Evolutionary conservation across 192 early-diverging fungal species (phyloP), one percentile per base, ranked within the genome.

Genomic region (Coemansia sp.): DNA sequence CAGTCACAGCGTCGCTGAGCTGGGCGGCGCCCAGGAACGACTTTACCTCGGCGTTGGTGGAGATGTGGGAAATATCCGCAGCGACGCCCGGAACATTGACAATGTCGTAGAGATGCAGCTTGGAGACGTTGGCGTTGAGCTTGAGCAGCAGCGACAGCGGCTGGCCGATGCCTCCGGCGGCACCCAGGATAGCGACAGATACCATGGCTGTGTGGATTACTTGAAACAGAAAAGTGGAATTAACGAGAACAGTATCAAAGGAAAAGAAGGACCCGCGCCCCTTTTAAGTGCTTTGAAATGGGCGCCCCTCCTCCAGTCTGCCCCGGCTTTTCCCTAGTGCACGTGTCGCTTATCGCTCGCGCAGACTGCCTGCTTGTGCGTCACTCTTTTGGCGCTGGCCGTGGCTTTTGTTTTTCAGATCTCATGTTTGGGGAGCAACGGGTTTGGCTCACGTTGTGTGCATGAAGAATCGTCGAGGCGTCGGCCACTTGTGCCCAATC

Each of bases 21-120:
- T 90, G 67, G 27, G 75, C 83, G 63, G 74, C 62, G 43, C 89
- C 88, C 69, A 88, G 84, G 76, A 88, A 86, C 43, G 87, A 86
- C 66, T 85, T 86, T 38, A 93, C 92, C 75, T 84, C 81, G 64
- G 89, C 76, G 69, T 84, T 70, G 62, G 93, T 92, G 81, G 93
- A 90, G 68, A 98, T 93, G 85, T 98, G 96, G 58, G 81, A 85
- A 65, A 98, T 85, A 69, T 98, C 96, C 38, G 93, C 93, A 55
- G 93, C 96, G 56, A 98, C 96, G 75, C 96, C 96, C 53, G 93
- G 94, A 14, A 92, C 91, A 86, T 98, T 96, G 81, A 96, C 94
- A 70, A 98, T 94, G 79, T 98, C 96, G 82, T 92, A 98, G 39
- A 98, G 89, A 53, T 92, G 83, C 24, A 98, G 87, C 67, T 94